A percentile compares a stretch with the other conserved stretches of the same genome.
These are phyloP conservation scores for Solanum bulbocastanum DNA, from an alignment of 257 asterid genomes.

Conservation along the genomic window DNA sequence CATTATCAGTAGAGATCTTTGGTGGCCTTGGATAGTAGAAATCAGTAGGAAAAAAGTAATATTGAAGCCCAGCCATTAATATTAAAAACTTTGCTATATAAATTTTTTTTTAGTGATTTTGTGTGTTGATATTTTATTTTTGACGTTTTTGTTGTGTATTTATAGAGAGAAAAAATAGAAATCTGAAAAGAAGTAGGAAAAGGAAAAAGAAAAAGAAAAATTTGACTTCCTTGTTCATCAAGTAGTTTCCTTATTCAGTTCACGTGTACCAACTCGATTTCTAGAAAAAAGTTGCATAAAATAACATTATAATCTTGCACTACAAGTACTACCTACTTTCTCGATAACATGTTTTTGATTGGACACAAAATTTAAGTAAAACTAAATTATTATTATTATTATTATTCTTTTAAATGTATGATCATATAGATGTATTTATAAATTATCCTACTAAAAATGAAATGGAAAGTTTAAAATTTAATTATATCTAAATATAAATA, in stretches of 20 bases:
- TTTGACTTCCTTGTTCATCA: not conserved
- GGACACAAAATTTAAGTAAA: too few species aligned
- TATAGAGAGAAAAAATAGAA: not conserved
- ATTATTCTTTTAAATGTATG: too few species aligned
- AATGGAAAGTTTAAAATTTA: too few species aligned
- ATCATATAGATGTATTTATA: too few species aligned
- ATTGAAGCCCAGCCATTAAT: conserved; percentile 45
- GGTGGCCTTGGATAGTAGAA: conserved; percentile 36
- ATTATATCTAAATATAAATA: too few species aligned
- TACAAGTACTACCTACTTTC: too few species aligned
- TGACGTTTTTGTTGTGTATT: not conserved
- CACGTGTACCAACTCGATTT: not conserved
- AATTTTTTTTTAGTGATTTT: not conserved
- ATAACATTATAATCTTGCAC: too few species aligned
- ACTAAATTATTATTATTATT: too few species aligned
- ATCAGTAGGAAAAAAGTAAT: conserved; percentile 53
- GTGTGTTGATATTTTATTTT: not conserved
- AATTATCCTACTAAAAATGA: too few species aligned
- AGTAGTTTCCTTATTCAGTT: not conserved
- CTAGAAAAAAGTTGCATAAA: not conserved
- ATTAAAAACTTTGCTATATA: not conserved
- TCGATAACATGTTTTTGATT: too few species aligned
- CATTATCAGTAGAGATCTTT: not conserved
- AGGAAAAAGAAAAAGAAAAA: not conserved
- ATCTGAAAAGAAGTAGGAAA: too few species aligned